Evolutionary conservation across 208 protist species (phyloP), one percentile per base, ranked within the genome.

Genomic region (Porcisia hertigi): DNA sequence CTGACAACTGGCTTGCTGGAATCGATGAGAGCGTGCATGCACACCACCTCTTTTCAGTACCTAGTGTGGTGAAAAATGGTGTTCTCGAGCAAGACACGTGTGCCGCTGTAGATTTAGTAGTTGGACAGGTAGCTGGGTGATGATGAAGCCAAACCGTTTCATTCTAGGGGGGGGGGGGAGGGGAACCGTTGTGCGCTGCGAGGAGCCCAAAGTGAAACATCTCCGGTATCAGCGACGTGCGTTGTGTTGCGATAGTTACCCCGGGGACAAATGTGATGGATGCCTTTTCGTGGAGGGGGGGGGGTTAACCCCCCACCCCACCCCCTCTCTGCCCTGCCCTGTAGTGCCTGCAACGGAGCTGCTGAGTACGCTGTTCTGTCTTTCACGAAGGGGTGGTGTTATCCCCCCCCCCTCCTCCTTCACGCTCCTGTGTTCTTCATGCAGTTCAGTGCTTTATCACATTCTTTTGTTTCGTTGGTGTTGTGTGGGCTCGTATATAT

Each of bases 21-120:
- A 98, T 99, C 69, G 93, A 93, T 12, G 96, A 99, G 4, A 97
- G 98, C 77, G 94, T 92, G 4, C 98, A 98, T 75, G 94, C 98
- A n/a, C 97, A 98, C 69, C 88, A 96, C 62, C 96, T n/a, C 98
- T 60, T 73, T 75, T 3, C 93, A 96, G 63, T 83, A 97, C 25
- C 92, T 98, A 23, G 65, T 77, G 18, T 99, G 96, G 90, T 94
- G 11, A 80, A 86, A 18, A 53, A 80, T 23, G 90, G 86, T 0
- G 92, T 86, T 58, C 89, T 89, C 58, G 88, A 94, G 1, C 94
- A 99, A 71, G 88, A 98, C 71, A 98, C 97, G 62, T 85, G 93
- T 63, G 95, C 93, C 70, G 84, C 80, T 52, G 76, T 99, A 16
- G 90, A 99, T 74, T 75, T n/a, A n/a, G n/a, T n/a, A n/a, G n/a